A percentile compares a stretch with the other conserved stretches of the same genome.
Evolutionary conservation across 202 grass and related monocot genomes (phyloP).

Genomic region (Sporobolus alterniflorus): DNA sequence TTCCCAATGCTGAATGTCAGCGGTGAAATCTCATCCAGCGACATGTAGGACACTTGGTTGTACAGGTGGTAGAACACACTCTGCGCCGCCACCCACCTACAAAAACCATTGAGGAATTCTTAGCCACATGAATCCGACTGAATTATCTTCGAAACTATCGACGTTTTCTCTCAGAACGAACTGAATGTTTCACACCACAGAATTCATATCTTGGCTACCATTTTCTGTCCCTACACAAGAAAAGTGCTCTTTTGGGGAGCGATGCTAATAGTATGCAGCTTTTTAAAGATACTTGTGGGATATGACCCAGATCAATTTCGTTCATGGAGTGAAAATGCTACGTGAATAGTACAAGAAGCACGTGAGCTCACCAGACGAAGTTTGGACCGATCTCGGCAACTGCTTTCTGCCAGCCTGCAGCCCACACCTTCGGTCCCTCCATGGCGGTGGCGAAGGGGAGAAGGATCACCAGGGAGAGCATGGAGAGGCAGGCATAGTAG

Average conservation of each 20-base stretch:
- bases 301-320: neutral
- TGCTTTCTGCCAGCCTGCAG: conserved; percentile 88
- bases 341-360: conserved; percentile 32
- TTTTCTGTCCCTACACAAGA: neutral
- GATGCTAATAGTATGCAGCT: neutral
- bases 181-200: neutral
- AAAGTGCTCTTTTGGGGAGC: conserved; percentile 15
- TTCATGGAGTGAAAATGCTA: neutral
- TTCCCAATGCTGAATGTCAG: conserved; percentile 95
- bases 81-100: conserved; percentile 93
- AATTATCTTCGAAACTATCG: conserved; percentile 20
- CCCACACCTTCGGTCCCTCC: conserved; percentile 96
- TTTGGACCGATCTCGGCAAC: conserved; percentile 84
- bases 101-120: conserved; percentile 21
- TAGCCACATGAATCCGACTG: conserved; percentile 31
- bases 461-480: conserved; percentile 88
- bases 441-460: conserved; percentile 84
- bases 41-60: conserved; percentile 99
- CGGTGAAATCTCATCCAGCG: conserved; percentile 89
- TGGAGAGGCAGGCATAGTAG: conserved; percentile 98
- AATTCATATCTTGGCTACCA: conserved; percentile 9
- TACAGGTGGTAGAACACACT: conserved; percentile 99
- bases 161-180: neutral
- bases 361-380: conserved; percentile 78
- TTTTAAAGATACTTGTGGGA: neutral